phyloP scores from a whole-genome alignment of 495 filamentous ascomycete species.

The Trichoderma virens region DNA sequence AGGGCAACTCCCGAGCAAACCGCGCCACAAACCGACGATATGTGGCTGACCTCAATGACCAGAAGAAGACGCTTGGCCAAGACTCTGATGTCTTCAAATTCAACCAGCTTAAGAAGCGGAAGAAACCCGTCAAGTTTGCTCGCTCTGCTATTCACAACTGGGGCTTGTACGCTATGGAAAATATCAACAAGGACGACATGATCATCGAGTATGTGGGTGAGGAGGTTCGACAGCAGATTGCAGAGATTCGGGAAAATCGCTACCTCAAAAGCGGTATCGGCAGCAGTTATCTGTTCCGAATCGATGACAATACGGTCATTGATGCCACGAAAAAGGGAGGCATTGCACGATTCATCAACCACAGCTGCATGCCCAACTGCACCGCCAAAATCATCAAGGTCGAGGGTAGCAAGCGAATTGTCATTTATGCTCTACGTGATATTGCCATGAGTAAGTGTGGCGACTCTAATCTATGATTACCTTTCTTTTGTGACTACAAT shows the following conservation, averaged over 20 bases:
- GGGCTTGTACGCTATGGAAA: constrained; percentile 96
- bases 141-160: constrained; percentile 98
- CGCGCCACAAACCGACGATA: constrained; percentile 91
- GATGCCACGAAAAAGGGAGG: constrained; percentile 98
- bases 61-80: constrained; percentile 78
- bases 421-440: constrained; percentile 94
- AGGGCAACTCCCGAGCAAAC: constrained; percentile 73
- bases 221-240: constrained; percentile 91
- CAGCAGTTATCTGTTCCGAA: constrained; percentile 94
- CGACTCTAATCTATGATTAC: background rate
- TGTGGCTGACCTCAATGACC: constrained; percentile 88
- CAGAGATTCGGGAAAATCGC: constrained; percentile 81
- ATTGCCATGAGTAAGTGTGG: constrained; percentile 78
- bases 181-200: constrained; percentile 96
- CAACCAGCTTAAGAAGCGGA: constrained; percentile 98
- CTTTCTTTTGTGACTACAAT: background rate
- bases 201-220: constrained; percentile 99
- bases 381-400: constrained; percentile 99
- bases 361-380: constrained; percentile 96
- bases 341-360: constrained; percentile 98
- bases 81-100: constrained; percentile 88
- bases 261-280: constrained; percentile 97
- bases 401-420: constrained; percentile 97
- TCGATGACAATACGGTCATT: constrained; percentile 95
- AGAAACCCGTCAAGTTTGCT: constrained; percentile 98